Evolutionary conservation across 352 stramenopile species (phyloP).

Genomic region (Pythium scleroteichum): DNA sequence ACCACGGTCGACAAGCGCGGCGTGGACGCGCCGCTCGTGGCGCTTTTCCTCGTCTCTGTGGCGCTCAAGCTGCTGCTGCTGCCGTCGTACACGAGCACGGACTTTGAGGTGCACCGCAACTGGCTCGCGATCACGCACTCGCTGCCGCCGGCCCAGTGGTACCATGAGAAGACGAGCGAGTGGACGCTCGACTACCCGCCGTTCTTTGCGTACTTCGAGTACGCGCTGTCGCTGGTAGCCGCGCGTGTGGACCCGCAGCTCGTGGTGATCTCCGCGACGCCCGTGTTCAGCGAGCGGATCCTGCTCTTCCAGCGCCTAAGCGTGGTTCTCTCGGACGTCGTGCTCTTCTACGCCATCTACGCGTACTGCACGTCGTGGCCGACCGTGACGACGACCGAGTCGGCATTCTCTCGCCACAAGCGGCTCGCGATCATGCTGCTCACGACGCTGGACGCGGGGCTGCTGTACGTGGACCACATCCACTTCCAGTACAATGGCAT

Average conservation of each 20-base stretch:
- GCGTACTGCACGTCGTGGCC: conserved; percentile 83
- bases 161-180: conserved; percentile 93
- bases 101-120: conserved; percentile 99
- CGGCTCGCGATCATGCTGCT: conserved; percentile 77
- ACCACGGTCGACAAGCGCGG: conserved; percentile 14
- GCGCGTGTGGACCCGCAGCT: conserved; percentile 59
- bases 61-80: conserved; percentile 89
- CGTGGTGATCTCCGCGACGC: conserved; percentile 57
- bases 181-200: conserved; percentile 99
- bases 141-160: conserved; percentile 91
- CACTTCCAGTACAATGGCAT: conserved; percentile 99
- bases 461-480: conserved; percentile 98
- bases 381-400: conserved; percentile 69
- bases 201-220: conserved; percentile 97
- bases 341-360: conserved; percentile 87
- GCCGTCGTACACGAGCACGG: conserved; percentile 93
- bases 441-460: conserved; percentile 90
- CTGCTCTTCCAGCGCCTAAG: conserved; percentile 92
- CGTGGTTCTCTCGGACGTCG: conserved; percentile 89
- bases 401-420: conserved; percentile 63
- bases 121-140: conserved; percentile 96
- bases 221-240: conserved; percentile 71
- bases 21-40: conserved; percentile 42
- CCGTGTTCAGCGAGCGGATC: conserved; percentile 56
- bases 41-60: conserved; percentile 53